Percentiles rank a stretch among this genome's conserved stretches.
Conservation (phyloP, 352 stramenopile species). For the Globisporangium alternatum region DNA sequence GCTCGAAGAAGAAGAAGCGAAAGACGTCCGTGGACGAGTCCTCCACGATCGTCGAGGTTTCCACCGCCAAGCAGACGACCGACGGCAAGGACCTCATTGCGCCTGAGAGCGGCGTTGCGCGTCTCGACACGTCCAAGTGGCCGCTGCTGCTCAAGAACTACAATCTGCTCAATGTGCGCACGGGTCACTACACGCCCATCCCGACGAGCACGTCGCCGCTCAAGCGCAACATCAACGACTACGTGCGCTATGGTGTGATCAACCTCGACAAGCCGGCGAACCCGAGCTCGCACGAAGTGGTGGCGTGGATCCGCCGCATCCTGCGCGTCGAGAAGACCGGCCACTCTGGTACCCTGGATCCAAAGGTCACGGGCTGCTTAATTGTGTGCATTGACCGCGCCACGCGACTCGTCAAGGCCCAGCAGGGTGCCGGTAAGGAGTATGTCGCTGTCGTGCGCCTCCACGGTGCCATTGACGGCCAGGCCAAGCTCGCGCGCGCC, state of each 20-base stretch:
- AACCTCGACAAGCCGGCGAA: slow-evolving; percentile 99
- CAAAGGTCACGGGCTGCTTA: slow-evolving; percentile 99
- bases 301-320: slow-evolving; percentile 99
- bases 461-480: slow-evolving; percentile 93
- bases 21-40: slow-evolving; percentile 56
- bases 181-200: slow-evolving; percentile 99
- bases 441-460: slow-evolving; percentile 99
- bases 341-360: slow-evolving; percentile 98
- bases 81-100: slow-evolving; percentile 72
- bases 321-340: slow-evolving; percentile 99
- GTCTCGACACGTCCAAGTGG: slow-evolving; percentile 97
- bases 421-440: slow-evolving; percentile 98
- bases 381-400: slow-evolving; percentile 99
- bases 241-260: slow-evolving; percentile 99
- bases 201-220: slow-evolving; percentile 95
- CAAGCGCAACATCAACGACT: slow-evolving; percentile 96
- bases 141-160: slow-evolving; percentile 99
- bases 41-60: not conserved
- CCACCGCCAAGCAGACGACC: not conserved
- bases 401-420: slow-evolving; percentile 89
- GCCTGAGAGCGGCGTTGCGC: slow-evolving; percentile 81
- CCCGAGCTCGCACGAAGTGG: slow-evolving; percentile 98
- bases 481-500: slow-evolving; percentile 91
- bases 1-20: slow-evolving; percentile 90
- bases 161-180: slow-evolving; percentile 97